Base-by-base conservation (phyloP, 495 filamentous ascomycete species). In the Cairneyella variabilis region DNA sequence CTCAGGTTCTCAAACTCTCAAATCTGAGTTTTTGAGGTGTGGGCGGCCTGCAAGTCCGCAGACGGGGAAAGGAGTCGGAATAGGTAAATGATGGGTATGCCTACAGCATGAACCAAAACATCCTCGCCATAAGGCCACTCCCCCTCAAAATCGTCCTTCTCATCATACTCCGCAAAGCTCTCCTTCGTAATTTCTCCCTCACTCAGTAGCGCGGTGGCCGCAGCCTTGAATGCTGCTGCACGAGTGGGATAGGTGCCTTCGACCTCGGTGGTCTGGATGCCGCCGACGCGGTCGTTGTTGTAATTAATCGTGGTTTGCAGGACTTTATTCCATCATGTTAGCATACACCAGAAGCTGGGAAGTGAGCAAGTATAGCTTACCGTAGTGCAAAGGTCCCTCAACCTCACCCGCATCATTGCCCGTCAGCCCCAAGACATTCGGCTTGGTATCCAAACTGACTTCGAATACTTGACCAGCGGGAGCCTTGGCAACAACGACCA, bases 71-170 rank as follows among this genome's bases (percentile, higher is more conserved):
- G n/a, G n/a, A n/a, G n/a, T n/a, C n/a, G n/a, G n/a, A n/a, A n/a
- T n/a, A n/a, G n/a, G n/a, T n/a, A n/a, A n/a, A n/a, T n/a, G n/a
- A n/a, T n/a, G n/a, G n/a, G n/a, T n/a, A n/a, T n/a, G n/a, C n/a
- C n/a, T n/a, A 76, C 68, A 6, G 72, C 72, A 40, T 70, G 71
- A 17, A 73, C 69, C 0, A 71, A 40, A 3, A 70, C 66, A 7
- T 76, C 69, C 7, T 74, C 70, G 8, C 72, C 71, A 60, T 70
- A 76, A 26, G 71, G 72, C 72, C 71, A 76, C 27, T 61, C 60
- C 34, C 32, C 51, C 4, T 49, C 53, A 11, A 57, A 53, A 7
- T 49, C 30, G 14, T 59, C 63, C 20, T 66, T 54, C 48, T 69
- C 66, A 25, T 75, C 72, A 28, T 70, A 73, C 60, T 75, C 66